phyloP scores from a whole-genome alignment of 306 rosid species.

The Prunus mongolica region DNA sequence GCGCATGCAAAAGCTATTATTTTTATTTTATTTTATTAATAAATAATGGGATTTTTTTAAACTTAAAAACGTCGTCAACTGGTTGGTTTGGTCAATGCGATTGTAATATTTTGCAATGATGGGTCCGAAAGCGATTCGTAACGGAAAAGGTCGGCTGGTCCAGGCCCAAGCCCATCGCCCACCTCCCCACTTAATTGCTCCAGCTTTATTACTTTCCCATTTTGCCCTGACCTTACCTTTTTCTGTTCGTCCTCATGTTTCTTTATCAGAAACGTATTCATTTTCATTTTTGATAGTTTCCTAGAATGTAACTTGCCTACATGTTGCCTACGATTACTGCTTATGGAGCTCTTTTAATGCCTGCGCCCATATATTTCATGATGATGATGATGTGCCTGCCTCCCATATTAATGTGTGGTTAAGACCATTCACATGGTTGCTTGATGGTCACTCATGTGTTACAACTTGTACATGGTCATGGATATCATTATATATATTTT shows the following conservation, averaged over 20 bases:
- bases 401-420: neutral
- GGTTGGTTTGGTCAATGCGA: constrained; percentile 43
- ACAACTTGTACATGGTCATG: no score
- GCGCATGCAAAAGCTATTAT: constrained; percentile 16
- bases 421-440: neutral
- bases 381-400: neutral
- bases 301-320: neutral
- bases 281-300: neutral
- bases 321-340: neutral
- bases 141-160: constrained; percentile 51
- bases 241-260: neutral
- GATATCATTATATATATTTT: neutral
- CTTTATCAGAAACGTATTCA: neutral
- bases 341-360: neutral
- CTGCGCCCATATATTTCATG: neutral
- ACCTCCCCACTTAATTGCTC: neutral
- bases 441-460: neutral
- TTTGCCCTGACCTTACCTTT: neutral
- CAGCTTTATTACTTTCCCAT: neutral
- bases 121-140: constrained; percentile 35
- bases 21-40: neutral
- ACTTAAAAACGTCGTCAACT: constrained; percentile 42
- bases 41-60: neutral
- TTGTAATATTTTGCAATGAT: constrained; percentile 17
- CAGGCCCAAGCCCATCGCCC: constrained; percentile 13